Base-by-base conservation (phyloP, 2,329 filamentous ascomycete species). In the Pseudocercospora pini-densiflorae region DNA sequence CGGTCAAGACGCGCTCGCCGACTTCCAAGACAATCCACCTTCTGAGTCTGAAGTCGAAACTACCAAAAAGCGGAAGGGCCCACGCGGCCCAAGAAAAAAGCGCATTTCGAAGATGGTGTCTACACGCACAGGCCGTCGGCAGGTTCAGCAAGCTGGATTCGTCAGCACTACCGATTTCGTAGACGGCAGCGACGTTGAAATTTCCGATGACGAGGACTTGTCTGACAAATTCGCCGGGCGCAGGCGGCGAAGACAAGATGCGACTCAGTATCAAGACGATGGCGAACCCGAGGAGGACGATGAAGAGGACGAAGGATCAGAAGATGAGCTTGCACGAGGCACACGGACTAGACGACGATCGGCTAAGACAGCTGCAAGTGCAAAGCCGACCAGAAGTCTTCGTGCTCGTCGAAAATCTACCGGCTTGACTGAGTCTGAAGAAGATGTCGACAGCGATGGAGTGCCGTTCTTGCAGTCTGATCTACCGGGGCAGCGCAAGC, bases 1-100 rank as follows among this genome's bases (percentile, higher is more conserved):
- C 73, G 85, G 85, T 19, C 72, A 77, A 55, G 77, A 78, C 66
- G 83, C 83, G 19, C 75, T 87, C 23, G 73, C 81, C 40, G 70
- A 76, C 16, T 84, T 81, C 71, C 76, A 67, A 64, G 69, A 64
- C 63, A 74, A 67, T 40, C 65, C 63, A 16, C 66, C 69, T 10
- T 58, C 55, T 58, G 55, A 58, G 31, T 58, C 71, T 16, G 64
- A 68, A 59, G 51, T 53, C 31, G 64, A 67, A 24, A 43, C 63
- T 21, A 31, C 45, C 40, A 31, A 47, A 8, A 63, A 58, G 55
- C 55, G n/a, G 12, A 36, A n/a, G 21, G 51, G 24, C 16, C 62
- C 45, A 53, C 53, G 67, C 55, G 36, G 65, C 54, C 16, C 62
- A 51, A 29, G 62, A 63, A 55, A 62, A 8, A 64, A 59, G 36